phyloP scores from a whole-genome alignment of 768 basidiomycete species.

The Podaxis carcinomalis region DNA sequence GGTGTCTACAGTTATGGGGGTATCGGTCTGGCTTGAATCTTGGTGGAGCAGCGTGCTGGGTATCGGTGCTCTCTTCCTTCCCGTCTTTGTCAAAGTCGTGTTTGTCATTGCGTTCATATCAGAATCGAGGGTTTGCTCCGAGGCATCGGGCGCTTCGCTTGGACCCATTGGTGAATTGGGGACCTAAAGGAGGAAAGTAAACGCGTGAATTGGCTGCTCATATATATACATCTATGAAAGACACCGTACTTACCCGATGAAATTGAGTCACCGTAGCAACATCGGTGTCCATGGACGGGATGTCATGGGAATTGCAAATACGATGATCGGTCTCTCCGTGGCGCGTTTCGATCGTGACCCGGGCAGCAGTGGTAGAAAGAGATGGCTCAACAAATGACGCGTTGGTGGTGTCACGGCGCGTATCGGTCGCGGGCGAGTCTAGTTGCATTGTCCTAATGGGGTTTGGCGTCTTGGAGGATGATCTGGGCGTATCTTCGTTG shows the following conservation, averaged over 20 bases:
- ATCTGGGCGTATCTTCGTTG: too few species aligned
- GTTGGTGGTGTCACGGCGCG: neutral
- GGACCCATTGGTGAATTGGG: neutral
- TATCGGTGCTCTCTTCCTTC: slow-evolving; percentile 4
- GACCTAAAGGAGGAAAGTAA: neutral
- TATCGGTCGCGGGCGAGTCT: neutral
- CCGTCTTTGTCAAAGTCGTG: slow-evolving; percentile 2
- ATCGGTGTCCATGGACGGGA: slow-evolving; percentile 1
- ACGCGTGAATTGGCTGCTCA: neutral
- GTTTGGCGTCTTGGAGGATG: neutral
- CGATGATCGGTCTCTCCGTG: neutral
- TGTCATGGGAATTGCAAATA: neutral
- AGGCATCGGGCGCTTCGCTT: neutral
- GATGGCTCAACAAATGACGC: neutral
- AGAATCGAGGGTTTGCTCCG: neutral
- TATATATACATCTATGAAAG: neutral
- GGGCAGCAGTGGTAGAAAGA: neutral
- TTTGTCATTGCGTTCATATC: neutral
- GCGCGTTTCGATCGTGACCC: neutral
- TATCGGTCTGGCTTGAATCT: neutral
- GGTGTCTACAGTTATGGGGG: neutral
- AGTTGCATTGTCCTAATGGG: neutral
- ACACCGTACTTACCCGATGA: neutral
- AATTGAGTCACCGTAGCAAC: slow-evolving; percentile 2
- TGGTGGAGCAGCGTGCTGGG: slow-evolving; percentile 8